These are phyloP conservation scores for Geotrichum restrictum DNA, from an alignment of 1,139 yeast genomes.

Conservation along the genomic window DNA sequence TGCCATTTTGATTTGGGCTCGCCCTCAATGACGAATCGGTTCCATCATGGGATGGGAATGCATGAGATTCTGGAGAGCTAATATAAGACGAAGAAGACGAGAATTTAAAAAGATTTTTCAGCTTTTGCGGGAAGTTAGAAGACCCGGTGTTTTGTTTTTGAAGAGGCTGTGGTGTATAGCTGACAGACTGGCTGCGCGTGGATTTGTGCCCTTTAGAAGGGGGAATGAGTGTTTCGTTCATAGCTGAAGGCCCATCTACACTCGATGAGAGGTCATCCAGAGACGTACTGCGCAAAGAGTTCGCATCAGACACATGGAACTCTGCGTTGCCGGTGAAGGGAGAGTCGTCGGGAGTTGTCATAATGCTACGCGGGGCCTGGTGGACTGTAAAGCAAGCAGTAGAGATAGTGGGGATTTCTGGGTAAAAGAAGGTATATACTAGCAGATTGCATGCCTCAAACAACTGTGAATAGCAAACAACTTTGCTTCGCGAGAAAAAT, in stretches of 20 bases:
- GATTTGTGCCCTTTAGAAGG: not conserved
- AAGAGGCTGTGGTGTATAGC: not conserved
- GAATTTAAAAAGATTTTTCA: slow-evolving; percentile 34
- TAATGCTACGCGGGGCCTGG: not conserved
- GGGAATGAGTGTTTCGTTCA: not conserved
- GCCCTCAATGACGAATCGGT: not conserved
- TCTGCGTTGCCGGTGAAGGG: not conserved
- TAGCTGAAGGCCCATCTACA: not conserved
- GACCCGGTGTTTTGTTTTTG: slow-evolving; percentile 5
- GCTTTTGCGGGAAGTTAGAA: slow-evolving; percentile 32
- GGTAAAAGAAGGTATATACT: no score
- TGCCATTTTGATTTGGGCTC: not conserved
- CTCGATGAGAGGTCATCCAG: not conserved
- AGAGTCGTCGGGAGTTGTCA: not conserved
- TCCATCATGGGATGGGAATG: slow-evolving; percentile 9
- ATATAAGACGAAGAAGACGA: slow-evolving; percentile 19
- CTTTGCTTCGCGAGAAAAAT: no score
- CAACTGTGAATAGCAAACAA: no score
- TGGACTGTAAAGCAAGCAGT: no score
- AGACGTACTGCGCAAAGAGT: not conserved
- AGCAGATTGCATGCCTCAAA: no score
- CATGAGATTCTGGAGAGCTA: not conserved
- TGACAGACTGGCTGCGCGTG: not conserved
- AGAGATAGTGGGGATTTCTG: no score
- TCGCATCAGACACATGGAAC: not conserved